Evolutionary conservation across 2,329 filamentous ascomycete genomes (phyloP).

Genomic region (Beauveria australis): DNA sequence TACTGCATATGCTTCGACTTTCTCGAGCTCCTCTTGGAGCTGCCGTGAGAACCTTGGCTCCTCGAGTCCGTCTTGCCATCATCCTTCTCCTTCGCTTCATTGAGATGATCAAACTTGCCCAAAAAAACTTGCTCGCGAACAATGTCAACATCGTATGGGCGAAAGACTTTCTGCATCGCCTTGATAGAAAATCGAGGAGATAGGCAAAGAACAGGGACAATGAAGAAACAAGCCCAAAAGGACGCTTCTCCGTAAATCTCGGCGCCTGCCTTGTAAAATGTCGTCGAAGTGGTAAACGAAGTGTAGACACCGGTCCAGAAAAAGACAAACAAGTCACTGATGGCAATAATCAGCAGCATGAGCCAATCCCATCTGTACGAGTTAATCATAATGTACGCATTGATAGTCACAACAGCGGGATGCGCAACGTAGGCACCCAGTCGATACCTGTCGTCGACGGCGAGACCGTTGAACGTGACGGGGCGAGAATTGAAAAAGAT

Average conservation of each 20-base stretch:
- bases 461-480: constrained; percentile 62
- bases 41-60: constrained; percentile 39
- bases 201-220: constrained; percentile 74
- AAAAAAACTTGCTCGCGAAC: constrained; percentile 82
- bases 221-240: constrained; percentile 79
- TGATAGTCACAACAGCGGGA: constrained; percentile 79
- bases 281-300: constrained; percentile 36
- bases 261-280: constrained; percentile 66
- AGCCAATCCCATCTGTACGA: constrained; percentile 98
- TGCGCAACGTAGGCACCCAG: constrained; percentile 84
- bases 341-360: constrained; percentile 69
- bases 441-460: constrained; percentile 69
- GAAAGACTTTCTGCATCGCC: constrained; percentile 85
- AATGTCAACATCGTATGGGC: constrained; percentile 88
- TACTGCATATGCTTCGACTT: constrained; percentile 50
- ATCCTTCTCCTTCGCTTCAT: constrained; percentile 22
- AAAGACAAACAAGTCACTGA: constrained; percentile 84
- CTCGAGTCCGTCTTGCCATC: constrained; percentile 31
- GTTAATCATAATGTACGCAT: constrained; percentile 90
- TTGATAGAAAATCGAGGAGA: constrained; percentile 85
- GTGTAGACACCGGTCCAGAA: constrained; percentile 92
- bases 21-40: constrained; percentile 47
- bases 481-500: constrained; percentile 63
- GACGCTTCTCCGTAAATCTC: constrained; percentile 73
- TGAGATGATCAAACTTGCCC: constrained; percentile 72